Conservation (phyloP, 306 rosid genomes). For the Cicer chorassanicum region DNA sequence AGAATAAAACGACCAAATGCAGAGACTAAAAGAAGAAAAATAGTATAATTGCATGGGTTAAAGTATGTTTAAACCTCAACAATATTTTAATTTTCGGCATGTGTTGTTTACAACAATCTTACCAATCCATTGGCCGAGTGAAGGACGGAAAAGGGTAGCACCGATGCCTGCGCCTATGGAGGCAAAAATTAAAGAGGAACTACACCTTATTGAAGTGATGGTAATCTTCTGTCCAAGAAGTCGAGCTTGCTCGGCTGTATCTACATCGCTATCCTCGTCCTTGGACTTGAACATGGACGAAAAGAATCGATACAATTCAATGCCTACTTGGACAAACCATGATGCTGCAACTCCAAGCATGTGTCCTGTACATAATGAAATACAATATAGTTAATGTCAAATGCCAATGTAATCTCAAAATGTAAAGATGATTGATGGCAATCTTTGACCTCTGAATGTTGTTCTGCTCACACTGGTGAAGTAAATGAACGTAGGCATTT, state of each 20-base stretch:
- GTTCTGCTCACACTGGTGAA: slow-evolving; percentile 69
- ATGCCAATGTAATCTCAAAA: slow-evolving; percentile 37
- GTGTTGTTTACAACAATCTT: slow-evolving; percentile 36
- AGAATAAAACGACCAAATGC: no score
- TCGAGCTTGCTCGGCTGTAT: slow-evolving; percentile 48
- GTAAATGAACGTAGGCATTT: slow-evolving; percentile 66
- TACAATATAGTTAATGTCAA: slow-evolving; percentile 39
- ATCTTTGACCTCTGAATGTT: slow-evolving; percentile 71
- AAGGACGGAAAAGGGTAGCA: slow-evolving; percentile 73
- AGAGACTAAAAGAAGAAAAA: no score
- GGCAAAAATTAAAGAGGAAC: slow-evolving; percentile 75
- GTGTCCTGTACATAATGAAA: slow-evolving; percentile 64
- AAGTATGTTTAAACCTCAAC: background rate
- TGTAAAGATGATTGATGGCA: background rate
- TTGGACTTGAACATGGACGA: slow-evolving; percentile 36
- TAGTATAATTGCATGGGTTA: no score
- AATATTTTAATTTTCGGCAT: slow-evolving; percentile 9
- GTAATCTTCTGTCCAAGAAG: slow-evolving; percentile 61
- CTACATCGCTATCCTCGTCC: slow-evolving; percentile 50
- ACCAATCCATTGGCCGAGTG: slow-evolving; percentile 88
- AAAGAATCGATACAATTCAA: slow-evolving; percentile 64
- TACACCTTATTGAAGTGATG: slow-evolving; percentile 60
- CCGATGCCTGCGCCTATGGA: slow-evolving; percentile 90
- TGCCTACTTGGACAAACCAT: slow-evolving; percentile 81
- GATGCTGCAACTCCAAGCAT: slow-evolving; percentile 89